Base-by-base conservation (phyloP, 2,329 filamentous ascomycete species). In the Claviceps maximensis region DNA sequence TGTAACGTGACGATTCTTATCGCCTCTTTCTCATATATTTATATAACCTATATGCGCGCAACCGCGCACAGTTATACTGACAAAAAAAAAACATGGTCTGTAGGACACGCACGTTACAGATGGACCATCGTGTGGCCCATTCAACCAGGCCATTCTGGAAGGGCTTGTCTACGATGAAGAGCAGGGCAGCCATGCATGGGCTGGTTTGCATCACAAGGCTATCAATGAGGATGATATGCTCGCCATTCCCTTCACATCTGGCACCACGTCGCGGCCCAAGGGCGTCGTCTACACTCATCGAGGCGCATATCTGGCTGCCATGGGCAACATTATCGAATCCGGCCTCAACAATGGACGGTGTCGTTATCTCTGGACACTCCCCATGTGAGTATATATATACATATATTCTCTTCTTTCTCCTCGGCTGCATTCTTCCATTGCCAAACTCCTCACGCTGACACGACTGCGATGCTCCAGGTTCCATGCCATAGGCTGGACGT, bases 241-340 rank as follows among this genome's bases (percentile, higher is more conserved):
- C 56, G 89, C 90, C 3, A 81, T 98, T 53, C 88, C 91, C 1
- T 97, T 97, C 67, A 98, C 93, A 0, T 93, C 86, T 29, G 91
- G 91, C 4, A 97, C 93, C 1, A 97, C 93, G 0, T 89, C 90
- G 0, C 76, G 79, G 31, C 93, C 93, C 1, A 97, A 98, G 67
- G 93, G 93, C 5, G 91, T 96, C 3, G 83, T 95, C 53, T 96
- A 86, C 64, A 96, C 89, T 1, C 88, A 97, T 67, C 79, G 93
- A 47, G 87, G 90, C 4, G 82, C 82, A 8, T 98, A 97, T 64
- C 75, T 98, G 13, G 91, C 89, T 0, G 76, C 89, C 0, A 63
- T 96, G 59, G 90, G 75, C 12, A 97, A 97, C 65, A 74, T 97
- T 0, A 80, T 97, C 54, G 93, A 98, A 66, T 89, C 87, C 1